Evolutionary conservation across 192 early-diverging fungal species (phyloP).

Genomic region (Chytriomyces sp.): DNA sequence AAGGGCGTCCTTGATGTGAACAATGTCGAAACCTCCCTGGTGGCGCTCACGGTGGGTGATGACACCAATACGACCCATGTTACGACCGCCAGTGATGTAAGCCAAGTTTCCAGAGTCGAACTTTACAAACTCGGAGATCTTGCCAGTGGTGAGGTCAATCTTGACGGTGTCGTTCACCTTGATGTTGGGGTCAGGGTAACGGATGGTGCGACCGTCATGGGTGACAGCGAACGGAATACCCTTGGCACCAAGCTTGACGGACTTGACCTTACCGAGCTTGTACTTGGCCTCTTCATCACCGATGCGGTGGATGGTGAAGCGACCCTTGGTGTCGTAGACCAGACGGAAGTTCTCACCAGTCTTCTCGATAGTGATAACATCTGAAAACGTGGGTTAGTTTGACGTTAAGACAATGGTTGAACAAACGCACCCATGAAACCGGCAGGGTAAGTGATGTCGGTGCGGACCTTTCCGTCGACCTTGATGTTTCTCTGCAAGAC

Average conservation of each 20-base stretch:
- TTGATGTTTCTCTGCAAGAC: slow-evolving; percentile 99
- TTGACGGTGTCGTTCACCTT: slow-evolving; percentile 99
- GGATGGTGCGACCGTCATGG: slow-evolving; percentile 99
- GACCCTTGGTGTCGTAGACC: slow-evolving; percentile 99
- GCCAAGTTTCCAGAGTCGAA: slow-evolving; percentile 97
- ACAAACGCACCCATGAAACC: slow-evolving; percentile 89
- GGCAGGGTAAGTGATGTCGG: slow-evolving; percentile 93
- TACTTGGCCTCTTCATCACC: slow-evolving; percentile 97
- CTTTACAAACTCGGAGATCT: slow-evolving; percentile 93
- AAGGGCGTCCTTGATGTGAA: slow-evolving; percentile 97
- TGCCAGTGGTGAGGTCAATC: slow-evolving; percentile 91
- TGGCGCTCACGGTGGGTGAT: slow-evolving; percentile 96
- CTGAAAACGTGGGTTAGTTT: slow-evolving; percentile 39
- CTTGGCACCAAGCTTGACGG: slow-evolving; percentile 92
- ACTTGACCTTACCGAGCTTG: slow-evolving; percentile 99
- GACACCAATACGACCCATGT: slow-evolving; percentile 97
- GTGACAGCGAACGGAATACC: slow-evolving; percentile 95
- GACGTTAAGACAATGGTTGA: slow-evolving; percentile 6
- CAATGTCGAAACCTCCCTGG: slow-evolving; percentile 97
- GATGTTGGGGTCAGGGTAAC: slow-evolving; percentile 98
- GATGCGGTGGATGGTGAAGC: slow-evolving; percentile 99
- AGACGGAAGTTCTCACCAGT: slow-evolving; percentile 99
- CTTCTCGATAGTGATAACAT: slow-evolving; percentile 90
- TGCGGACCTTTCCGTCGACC: slow-evolving; percentile 98
- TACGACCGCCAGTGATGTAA: slow-evolving; percentile 97